These are phyloP conservation scores for Metschnikowia henanensis DNA, from an alignment of 805 yeast species.

Conservation along the genomic window DNA sequence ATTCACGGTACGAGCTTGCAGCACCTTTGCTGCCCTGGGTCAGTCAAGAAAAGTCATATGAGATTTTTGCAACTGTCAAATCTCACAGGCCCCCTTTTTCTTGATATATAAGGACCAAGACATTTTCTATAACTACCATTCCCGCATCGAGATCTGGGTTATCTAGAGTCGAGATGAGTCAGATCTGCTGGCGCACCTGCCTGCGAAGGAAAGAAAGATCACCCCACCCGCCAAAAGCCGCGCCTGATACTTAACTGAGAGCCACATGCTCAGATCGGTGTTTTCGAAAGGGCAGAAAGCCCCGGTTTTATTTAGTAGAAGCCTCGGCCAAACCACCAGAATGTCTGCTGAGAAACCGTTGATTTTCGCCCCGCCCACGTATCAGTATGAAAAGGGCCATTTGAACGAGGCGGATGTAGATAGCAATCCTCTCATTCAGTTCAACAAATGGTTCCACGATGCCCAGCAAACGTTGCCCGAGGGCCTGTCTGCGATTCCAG, in stretches of 20 bases:
- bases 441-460: constrained; percentile 81
- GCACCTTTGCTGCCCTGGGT: no score
- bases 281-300: neutral
- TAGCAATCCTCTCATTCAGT: constrained; percentile 70
- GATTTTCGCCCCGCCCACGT: constrained; percentile 80
- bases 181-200: neutral
- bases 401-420: constrained; percentile 54
- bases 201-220: neutral
- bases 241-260: no score
- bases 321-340: neutral
- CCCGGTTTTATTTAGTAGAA: neutral
- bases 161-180: neutral
- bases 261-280: neutral
- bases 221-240: neutral
- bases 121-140: no score
- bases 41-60: no score
- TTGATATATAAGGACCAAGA: no score
- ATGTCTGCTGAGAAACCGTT: constrained; percentile 27
- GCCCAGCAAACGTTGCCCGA: constrained; percentile 59
- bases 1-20: no score
- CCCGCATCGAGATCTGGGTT: no score
- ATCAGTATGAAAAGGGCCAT: constrained; percentile 75
- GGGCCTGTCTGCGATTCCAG: constrained; percentile 57
- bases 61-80: no score
- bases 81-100: no score